Base-by-base conservation (phyloP, 306 rosid genomes). In the Sphenostylis stenocarpa region DNA sequence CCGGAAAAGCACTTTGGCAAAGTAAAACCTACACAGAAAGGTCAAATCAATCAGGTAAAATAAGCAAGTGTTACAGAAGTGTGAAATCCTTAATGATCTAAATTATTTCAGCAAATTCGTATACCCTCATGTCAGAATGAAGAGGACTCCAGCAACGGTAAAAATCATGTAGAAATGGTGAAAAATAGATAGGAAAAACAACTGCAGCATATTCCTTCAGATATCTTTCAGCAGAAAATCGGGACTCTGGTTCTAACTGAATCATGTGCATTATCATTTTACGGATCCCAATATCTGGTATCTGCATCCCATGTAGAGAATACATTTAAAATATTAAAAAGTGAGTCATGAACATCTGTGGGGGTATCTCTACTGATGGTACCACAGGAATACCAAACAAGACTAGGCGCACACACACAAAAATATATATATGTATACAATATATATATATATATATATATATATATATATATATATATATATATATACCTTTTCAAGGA, bases 241-340 rank as follows among this genome's bases (percentile, higher is more conserved):
- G 90, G 29, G 84, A 82, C 78, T 92, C 96, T 48, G 97, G 97
- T 76, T 95, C 97, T 70, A 95, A 80, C 80, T 92, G 96, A 85
- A 95, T 92, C 99, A 95, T 95, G 85, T 92, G 97, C 62, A 86
- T 88, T 70, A 95, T 92, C 97, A 95, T 84, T 82, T 92, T 90
- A 57, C 99, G 94, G 73, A 90, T 81, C 86, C 97, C 98, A 83
- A 70, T 80, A 85, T 92, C 98, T 29, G 92, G 97, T 85, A 95
- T 95, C 98, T 95, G 91, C 89, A 78, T 44, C 47, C 67, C 80
- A 78, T 26, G 2, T 23, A 64, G 43, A n/a, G 28, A 75, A 77
- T 55, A 43, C 4, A 81, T 47, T 14, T 64, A n/a, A 71, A 39
- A 72, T 70, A 47, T 63, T 41, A 57, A 26, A 69, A 52, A 73